Base-by-base conservation (phyloP, 2,329 filamentous ascomycete genomes). In the Cladophialophora immunda region DNA sequence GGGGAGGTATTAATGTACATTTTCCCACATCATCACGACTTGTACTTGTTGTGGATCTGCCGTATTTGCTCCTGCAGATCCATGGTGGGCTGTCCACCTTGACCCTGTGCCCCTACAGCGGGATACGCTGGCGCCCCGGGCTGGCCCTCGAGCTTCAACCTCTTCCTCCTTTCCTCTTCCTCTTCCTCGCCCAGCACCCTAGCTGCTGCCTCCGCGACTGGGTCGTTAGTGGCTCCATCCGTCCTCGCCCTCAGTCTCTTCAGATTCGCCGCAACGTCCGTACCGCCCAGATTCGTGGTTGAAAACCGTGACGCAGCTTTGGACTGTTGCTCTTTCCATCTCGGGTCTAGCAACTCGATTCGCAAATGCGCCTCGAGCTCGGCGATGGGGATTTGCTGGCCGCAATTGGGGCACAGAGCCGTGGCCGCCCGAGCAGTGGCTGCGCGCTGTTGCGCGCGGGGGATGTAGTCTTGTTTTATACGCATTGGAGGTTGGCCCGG, bases 261-360 rank as follows among this genome's bases (percentile, higher is more conserved):
- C 70, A 98, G 86, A 77, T 98, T 97, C 78, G 93, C 94, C 59
- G 93, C 94, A 54, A 97, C 93, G 73, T 98, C 94, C 36, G 86
- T 88, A 3, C 92, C 94, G 0, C 91, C 92, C 9, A 97, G 81
- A 74, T 97, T 97, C 9, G 93, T 96, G 0, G 92, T 94, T 1
- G 92, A 88, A 70, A 91, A 92, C 69, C 94, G 90, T 13, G 91
- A 89, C 54, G 97, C 93, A 17, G 92, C 89, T 78, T 97, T 97
- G 65, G 92, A 91, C 73, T 93, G 93, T 78, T 98, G 94, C 77
- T 97, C 94, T 78, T 97, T 97, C 94, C 94, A 98, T 66, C 91
- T 88, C 0, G 94, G 94, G 77, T 98, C 94, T 66, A 97, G 86
- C 55, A 97, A 86, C 80, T 98, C 94, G 76, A 98, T 97, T 79